These are phyloP conservation scores for Massariosphaeria phaeospora DNA, from an alignment of 495 filamentous ascomycete genomes.

Conservation along the genomic window DNA sequence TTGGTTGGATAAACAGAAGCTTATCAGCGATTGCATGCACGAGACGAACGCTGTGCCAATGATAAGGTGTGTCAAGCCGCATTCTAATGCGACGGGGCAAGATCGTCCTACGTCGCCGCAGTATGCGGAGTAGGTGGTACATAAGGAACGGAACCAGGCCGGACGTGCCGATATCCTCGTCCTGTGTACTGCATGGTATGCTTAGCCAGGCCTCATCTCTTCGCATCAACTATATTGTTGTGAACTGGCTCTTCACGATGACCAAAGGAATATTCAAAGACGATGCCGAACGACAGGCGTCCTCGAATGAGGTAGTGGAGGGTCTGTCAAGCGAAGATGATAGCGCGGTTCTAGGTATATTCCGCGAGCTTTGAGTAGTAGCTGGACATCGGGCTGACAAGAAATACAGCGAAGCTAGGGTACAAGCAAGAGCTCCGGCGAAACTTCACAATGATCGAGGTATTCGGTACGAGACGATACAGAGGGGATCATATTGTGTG, in stretches of 20 bases:
- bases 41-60: too few relatives aligned
- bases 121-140: too few relatives aligned
- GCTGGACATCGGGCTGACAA: not conserved
- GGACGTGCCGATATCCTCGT: too few relatives aligned
- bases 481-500: not conserved
- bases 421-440: constrained; percentile 68
- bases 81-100: too few relatives aligned
- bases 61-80: too few relatives aligned
- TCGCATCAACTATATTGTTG: too few relatives aligned
- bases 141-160: too few relatives aligned
- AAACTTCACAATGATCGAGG: constrained; percentile 61
- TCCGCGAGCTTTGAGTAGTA: not conserved
- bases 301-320: constrained; percentile 22
- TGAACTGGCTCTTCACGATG: not conserved
- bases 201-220: too few relatives aligned
- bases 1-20: too few relatives aligned
- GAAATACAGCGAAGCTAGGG: constrained; percentile 51
- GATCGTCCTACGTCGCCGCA: too few relatives aligned
- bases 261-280: constrained; percentile 6
- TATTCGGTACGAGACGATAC: constrained; percentile 47
- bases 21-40: too few relatives aligned
- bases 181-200: too few relatives aligned
- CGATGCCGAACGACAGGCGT: constrained; percentile 20
- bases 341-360: constrained; percentile 37
- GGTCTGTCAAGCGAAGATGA: constrained; percentile 38